Base-by-base conservation (phyloP, 2,329 filamentous ascomycete genomes). In the Diaporthe vaccinii region DNA sequence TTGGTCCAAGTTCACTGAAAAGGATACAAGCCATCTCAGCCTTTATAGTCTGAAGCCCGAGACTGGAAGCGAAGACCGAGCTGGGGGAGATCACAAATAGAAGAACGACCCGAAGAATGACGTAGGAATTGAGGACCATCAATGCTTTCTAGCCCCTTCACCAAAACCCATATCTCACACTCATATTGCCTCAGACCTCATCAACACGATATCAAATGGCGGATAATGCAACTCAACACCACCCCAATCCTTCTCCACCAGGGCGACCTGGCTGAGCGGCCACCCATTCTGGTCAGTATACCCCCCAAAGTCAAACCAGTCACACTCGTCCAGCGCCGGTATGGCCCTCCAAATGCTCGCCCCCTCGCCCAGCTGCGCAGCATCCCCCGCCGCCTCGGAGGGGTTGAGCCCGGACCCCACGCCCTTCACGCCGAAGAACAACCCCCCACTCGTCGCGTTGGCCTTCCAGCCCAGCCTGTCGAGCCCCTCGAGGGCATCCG, bases 221-320 rank as follows among this genome's bases (percentile, higher is more conserved):
- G 65, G 65, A 25, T 68, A 68, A 36, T 68, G 65, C 49, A 68
- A 14, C 46, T 68, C 65, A 12, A 68, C 65, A 20, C 65, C 65
- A 8, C 65, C 65, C 41, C 31, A 53, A 20, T 53, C 65, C 65
- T 39, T 68, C 65, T 68, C 65, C n/a, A 68, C 65, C 20, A 68
- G n/a, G 5, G 46, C 65, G n/a, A 68, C 65, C 65, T 68, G 49
- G 34, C 65, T 68, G 0, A 68, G 31, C 12, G 31, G 34, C 65
- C 65, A 68, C 46, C 46, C 65, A 14, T 53, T 53, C 34, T 68
- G 65, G 15, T 68, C 65, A 8, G 46, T 39, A 39, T 68, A 68
- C 1, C 65, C 65, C 2, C 49, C 65, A 53, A 68, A 68, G 5
- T 68, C 65, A 53, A 68, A 39, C 65, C 65, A 68, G 8, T 68